Base-by-base conservation (phyloP, 768 basidiomycete species). In the Dendrothele bispora region DNA sequence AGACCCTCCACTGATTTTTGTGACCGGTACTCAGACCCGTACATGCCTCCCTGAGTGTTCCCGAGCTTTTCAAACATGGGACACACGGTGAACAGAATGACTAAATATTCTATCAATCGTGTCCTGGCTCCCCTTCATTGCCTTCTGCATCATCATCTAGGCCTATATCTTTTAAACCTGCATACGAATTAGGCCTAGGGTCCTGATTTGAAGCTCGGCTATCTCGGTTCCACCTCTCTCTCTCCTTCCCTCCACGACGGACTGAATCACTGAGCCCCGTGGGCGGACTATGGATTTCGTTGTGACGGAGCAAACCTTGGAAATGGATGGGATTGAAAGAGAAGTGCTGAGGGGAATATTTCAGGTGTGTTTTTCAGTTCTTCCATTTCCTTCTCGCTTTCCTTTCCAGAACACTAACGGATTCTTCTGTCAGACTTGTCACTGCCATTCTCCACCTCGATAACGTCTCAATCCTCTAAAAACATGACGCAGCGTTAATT, bases 51-150 rank as follows among this genome's bases (percentile, higher is more conserved):
- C 98, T 52, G 97, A 99, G 63, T 90, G 97, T 29, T 98, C 97
- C 32, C 86, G 97, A 53, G 88, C 98, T 98, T 49, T 98, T 95
- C 67, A 97, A 99, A 67, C 95, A 97, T 15, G 77, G 88, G 50
- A 94, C 90, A 39, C n/a, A n/a, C n/a, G n/a, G n/a, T n/a, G 97
- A 99, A 67, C 86, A 97, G 50, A 99, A 99, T 69, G 98, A 98
- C 69, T 97, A 99, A 66, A 98, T 99, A 58, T 99, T 99, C 75
- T 98, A 99, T 70, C 97, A 99, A 63, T 75, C 98, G 15, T 93
- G 95, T 57, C 88, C 95, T 1, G 97, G 97, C 41, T 92, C 92
- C 6, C 95, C 95, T n/a, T n/a, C n/a, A n/a, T n/a, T n/a, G n/a
- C n/a, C n/a, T 2, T 72, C 88, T 17, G 95, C 21, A 10, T 27